A percentile compares a stretch with the other conserved stretches of the same genome.
phyloP scores from a whole-genome alignment of 768 basidiomycete species.

The Serendipita sp. region DNA sequence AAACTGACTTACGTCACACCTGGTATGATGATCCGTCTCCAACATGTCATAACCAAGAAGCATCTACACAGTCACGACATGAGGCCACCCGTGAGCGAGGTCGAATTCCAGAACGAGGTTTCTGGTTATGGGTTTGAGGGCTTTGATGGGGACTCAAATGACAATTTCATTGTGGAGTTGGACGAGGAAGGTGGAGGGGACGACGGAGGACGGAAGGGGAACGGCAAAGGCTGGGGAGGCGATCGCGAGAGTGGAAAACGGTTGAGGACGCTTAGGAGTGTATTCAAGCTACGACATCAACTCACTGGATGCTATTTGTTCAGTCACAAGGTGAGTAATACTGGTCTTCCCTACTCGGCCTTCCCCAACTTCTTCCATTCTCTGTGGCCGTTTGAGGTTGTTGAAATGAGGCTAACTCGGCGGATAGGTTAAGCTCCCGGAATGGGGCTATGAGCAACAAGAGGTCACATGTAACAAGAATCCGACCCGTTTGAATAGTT shows the following conservation, averaged over 20 bases:
- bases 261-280: slow-evolving; percentile 62
- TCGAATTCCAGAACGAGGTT: slow-evolving; percentile 98
- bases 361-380: no score
- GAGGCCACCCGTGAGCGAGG: slow-evolving; percentile 88
- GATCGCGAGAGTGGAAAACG: slow-evolving; percentile 41
- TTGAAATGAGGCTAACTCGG: neutral
- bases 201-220: slow-evolving; percentile 25
- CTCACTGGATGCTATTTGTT: slow-evolving; percentile 93
- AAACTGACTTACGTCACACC: slow-evolving; percentile 50
- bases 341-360: no score
- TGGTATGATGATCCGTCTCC: slow-evolving; percentile 59
- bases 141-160: slow-evolving; percentile 79
- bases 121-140: slow-evolving; percentile 82
- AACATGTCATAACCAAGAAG: slow-evolving; percentile 67
- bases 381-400: no score
- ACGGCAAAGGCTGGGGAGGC: slow-evolving; percentile 33
- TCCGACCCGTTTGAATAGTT: slow-evolving; percentile 69
- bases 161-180: slow-evolving; percentile 86
- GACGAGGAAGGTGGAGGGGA: slow-evolving; percentile 20
- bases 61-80: slow-evolving; percentile 89
- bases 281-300: slow-evolving; percentile 68
- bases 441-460: slow-evolving; percentile 97
- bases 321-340: slow-evolving; percentile 56
- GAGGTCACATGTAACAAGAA: slow-evolving; percentile 99
- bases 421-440: slow-evolving; percentile 64